Evolutionary conservation across 257 asterid genomes (phyloP), one percentile per base, ranked within the genome.

Genomic region (Galeopsis tetrahit): DNA sequence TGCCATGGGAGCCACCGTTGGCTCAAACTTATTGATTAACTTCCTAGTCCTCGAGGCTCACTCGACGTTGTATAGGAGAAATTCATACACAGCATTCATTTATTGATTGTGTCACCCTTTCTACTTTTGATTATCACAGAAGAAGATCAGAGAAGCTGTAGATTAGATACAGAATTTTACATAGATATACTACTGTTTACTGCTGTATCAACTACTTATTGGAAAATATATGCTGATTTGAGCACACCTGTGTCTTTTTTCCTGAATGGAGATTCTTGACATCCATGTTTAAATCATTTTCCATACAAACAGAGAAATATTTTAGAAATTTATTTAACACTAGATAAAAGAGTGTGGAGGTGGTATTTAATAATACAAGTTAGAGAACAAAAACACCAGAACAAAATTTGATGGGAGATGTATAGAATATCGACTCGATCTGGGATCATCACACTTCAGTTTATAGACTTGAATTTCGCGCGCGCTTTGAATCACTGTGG

Each of bases 1-100:
- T 92, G 78, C 96, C 98, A 8, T 92, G 98, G 98, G 97, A 92
- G 78, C 79, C 71, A 48, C 74, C 66, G 53, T 42, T 77, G 32
- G 10, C 70, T n/a, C 49, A 32, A 58, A 39, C 64, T 40, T 14
- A 46, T 59, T 76, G 33, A 34, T 66, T 58, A 40, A 63, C 21
- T 17, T 66, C 38, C 28, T 21, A 34, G 31, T 32, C n/a, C 14
- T 14, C 14, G n/a, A 60, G 28, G 63, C 38, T 46, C 28, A 46
- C 36, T 11, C 2, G 58, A 38, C 32, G 38, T 69, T 71, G 84
- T 77, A 79, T 53, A 79, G 79, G 76, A 72, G 57, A 68, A 39
- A 58, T 52, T 73, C 39, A 61, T 68, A 75, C 53, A 13, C 1
- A 57, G 17, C 9, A 71, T 64, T 59, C 77, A 63, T 79, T 74